Evolutionary conservation across 371 early-diverging fungal species (phyloP), one percentile per base, ranked within the genome.

Genomic region (Haplosporangium sp.): DNA sequence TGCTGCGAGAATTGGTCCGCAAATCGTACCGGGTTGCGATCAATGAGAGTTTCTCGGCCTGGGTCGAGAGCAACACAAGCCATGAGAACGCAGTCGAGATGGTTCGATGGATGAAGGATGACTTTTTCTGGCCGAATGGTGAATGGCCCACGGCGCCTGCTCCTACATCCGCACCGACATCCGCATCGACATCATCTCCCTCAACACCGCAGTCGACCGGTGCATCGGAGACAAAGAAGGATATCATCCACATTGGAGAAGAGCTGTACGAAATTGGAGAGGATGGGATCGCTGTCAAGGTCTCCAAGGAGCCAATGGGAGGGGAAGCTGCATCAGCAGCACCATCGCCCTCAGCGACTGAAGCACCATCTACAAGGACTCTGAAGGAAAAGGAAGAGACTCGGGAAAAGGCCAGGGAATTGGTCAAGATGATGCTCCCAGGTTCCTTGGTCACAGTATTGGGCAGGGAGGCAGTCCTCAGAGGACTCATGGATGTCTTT

Each of bases 381-480:
- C n/a, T 48, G 57, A 38, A 59, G n/a, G 77, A 76, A 50, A 70
- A 63, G 48, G 71, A 64, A 12, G 67, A 43, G 5, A 71, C 77
- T 4, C 50, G 72, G 16, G 73, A 72, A 11, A 67, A 72, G 62
- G 79, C 79, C 0, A 64, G 79, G 16, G 72, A 68, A 36, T 21
- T 77, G 61, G 64, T 77, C 55, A 71, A 72, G 46, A 64, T 64
- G 43, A 72, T 72, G 72, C 47, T 77, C 0, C 68, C 70, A 6
- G 84, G 85, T 0, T 72, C 89, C 7, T 70, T 84, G 16, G 85
- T 86, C 0, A 81, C 83, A 1, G 73, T 89, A 1, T 55, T 89
- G 6, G 83, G 85, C 20, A 82, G 76, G 57, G 84, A 84, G 46
- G 81, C 79, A 7, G 72, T 71, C 12, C 61, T 55, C 21, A 55